Percentiles rank a stretch among this genome's conserved stretches.
Conservation (phyloP, 2,329 filamentous ascomycete genomes). For the Penicillium psychrosexuale region DNA sequence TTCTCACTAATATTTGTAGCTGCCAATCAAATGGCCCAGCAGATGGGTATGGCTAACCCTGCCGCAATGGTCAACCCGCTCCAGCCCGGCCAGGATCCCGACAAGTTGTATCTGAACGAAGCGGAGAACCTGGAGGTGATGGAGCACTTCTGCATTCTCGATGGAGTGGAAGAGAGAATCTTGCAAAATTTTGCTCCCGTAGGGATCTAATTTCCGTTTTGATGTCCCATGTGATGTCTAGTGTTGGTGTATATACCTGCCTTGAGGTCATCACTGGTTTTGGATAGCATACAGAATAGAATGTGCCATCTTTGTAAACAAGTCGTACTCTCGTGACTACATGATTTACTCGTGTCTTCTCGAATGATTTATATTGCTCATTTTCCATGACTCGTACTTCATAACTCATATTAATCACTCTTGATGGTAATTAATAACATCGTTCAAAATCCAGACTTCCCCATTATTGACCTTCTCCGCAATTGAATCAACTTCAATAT, state of each 20-base stretch:
- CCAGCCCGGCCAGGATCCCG: slow-evolving; percentile 86
- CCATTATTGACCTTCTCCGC: slow-evolving; percentile 79
- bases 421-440: slow-evolving; percentile 54
- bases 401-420: slow-evolving; percentile 9
- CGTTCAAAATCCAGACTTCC: slow-evolving; percentile 75
- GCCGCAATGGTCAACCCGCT: slow-evolving; percentile 69
- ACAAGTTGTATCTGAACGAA: slow-evolving; percentile 91
- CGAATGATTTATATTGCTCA: background rate
- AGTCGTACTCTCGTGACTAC: background rate
- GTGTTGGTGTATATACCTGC: slow-evolving; percentile 12
- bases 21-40: slow-evolving; percentile 84
- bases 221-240: background rate
- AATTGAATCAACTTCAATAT: slow-evolving; percentile 71
- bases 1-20: slow-evolving; percentile 51
- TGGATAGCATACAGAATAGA: slow-evolving; percentile 11
- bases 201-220: slow-evolving; percentile 12
- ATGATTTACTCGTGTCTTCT: too few relatives aligned
- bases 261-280: slow-evolving; percentile 4
- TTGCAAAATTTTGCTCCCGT: slow-evolving; percentile 51
- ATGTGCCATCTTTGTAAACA: background rate
- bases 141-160: slow-evolving; percentile 87
- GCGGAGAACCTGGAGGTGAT: slow-evolving; percentile 94
- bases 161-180: slow-evolving; percentile 81
- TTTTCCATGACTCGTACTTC: slow-evolving; percentile 4
- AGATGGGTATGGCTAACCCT: slow-evolving; percentile 72